These are phyloP conservation scores for Blastobotrys robertii DNA, from an alignment of 805 yeast species.

Conservation along the genomic window DNA sequence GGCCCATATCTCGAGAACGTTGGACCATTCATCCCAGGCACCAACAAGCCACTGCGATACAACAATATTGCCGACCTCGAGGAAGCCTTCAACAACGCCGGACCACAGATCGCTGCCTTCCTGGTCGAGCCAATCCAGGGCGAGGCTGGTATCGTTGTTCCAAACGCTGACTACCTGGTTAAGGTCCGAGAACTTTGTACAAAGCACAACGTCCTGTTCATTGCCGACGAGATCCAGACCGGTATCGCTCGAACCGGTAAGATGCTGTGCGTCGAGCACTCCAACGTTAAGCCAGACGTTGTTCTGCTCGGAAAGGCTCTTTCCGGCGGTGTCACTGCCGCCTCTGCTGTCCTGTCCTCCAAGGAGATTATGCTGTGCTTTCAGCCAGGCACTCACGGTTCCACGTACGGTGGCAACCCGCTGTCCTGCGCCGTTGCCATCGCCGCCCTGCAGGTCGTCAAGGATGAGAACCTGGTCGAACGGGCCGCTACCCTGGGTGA, in stretches of 20 bases:
- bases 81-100: slow-evolving; percentile 68
- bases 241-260: slow-evolving; percentile 97
- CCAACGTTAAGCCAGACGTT: slow-evolving; percentile 76
- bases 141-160: slow-evolving; percentile 96
- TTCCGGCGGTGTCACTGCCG: slow-evolving; percentile 91
- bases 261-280: slow-evolving; percentile 85
- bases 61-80: slow-evolving; percentile 83
- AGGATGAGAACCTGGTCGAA: slow-evolving; percentile 76
- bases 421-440: slow-evolving; percentile 86
- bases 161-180: slow-evolving; percentile 70
- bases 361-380: slow-evolving; percentile 79
- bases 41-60: slow-evolving; percentile 58
- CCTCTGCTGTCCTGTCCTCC: slow-evolving; percentile 85
- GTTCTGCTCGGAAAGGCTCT: slow-evolving; percentile 88
- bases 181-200: slow-evolving; percentile 66
- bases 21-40: slow-evolving; percentile 78
- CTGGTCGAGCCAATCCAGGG: slow-evolving; percentile 95
- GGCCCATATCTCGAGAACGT: slow-evolving; percentile 84
- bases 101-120: slow-evolving; percentile 84
- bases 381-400: slow-evolving; percentile 95
- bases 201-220: slow-evolving; percentile 75
- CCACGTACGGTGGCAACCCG: slow-evolving; percentile 97
- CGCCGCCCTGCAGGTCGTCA: slow-evolving; percentile 85
- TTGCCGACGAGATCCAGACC: slow-evolving; percentile 96
- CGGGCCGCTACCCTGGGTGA: slow-evolving; percentile 67